phyloP scores from a whole-genome alignment of 495 filamentous ascomycete species.

The Penicillium canariense region DNA sequence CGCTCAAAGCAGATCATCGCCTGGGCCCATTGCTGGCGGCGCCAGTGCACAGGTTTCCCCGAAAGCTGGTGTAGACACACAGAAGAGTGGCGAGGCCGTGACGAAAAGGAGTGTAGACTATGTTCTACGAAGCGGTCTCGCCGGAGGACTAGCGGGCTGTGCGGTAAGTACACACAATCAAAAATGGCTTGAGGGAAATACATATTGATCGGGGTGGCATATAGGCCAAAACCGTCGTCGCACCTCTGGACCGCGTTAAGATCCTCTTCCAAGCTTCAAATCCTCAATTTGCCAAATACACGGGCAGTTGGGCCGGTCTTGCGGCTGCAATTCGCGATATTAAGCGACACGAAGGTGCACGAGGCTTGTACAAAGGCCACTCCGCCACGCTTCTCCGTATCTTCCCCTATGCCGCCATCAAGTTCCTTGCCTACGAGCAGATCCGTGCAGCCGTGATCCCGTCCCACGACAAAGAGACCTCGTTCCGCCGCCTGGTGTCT shows the following conservation, averaged over 20 bases:
- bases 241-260: conserved; percentile 94
- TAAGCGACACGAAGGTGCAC: conserved; percentile 65
- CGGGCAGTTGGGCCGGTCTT: conserved; percentile 80
- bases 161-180: conserved; percentile 55
- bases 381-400: conserved; percentile 92
- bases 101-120: conserved; percentile 80
- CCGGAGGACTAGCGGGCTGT: conserved; percentile 86
- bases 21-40: conserved; percentile 25
- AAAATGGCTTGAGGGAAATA: neutral
- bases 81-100: conserved; percentile 15
- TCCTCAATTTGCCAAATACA: conserved; percentile 89
- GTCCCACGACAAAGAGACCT: conserved; percentile 69
- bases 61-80: conserved; percentile 11
- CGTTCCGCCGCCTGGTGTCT: conserved; percentile 69
- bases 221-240: conserved; percentile 95
- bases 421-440: conserved; percentile 97
- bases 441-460: conserved; percentile 75
- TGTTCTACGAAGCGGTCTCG: conserved; percentile 72
- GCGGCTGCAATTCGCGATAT: conserved; percentile 78
- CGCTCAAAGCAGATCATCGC: conserved; percentile 28
- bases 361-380: conserved; percentile 87
- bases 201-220: conserved; percentile 2
- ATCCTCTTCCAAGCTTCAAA: conserved; percentile 97
- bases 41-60: conserved; percentile 7
- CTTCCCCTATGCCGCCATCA: conserved; percentile 96